These are phyloP conservation scores for Phytophthora citrophthora DNA, from an alignment of 352 stramenopile genomes.

Conservation along the genomic window DNA sequence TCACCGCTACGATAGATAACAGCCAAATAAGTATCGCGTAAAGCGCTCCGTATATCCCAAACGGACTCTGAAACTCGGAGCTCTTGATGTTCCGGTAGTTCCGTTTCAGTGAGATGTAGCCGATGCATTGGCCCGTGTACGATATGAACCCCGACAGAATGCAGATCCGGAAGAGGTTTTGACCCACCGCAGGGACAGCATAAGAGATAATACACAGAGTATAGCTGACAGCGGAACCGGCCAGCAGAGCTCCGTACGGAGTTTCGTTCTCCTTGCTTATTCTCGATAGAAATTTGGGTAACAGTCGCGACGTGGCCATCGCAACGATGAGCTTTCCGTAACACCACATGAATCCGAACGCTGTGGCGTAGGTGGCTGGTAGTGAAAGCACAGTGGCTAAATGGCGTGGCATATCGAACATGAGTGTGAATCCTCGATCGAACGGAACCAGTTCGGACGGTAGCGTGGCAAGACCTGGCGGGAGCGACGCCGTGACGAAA, in stretches of 20 bases:
- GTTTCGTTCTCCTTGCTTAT: slow-evolving; percentile 28
- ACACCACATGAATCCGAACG: slow-evolving; percentile 61
- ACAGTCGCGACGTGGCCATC: slow-evolving; percentile 53
- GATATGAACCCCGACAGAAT: slow-evolving; percentile 43
- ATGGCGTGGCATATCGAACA: slow-evolving; percentile 31
- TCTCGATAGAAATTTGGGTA: slow-evolving; percentile 36
- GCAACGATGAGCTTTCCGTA: slow-evolving; percentile 57
- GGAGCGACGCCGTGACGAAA: slow-evolving; percentile 42
- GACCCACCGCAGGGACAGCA: slow-evolving; percentile 18
- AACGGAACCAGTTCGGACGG: slow-evolving; percentile 34
- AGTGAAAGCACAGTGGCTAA: slow-evolving; percentile 45
- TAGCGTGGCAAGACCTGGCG: slow-evolving; percentile 31
- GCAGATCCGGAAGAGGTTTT: slow-evolving; percentile 40
- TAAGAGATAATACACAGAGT: slow-evolving; percentile 41
- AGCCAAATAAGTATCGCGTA: slow-evolving; percentile 41
- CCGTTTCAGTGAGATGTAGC: slow-evolving; percentile 44
- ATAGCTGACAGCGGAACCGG: slow-evolving; percentile 41
- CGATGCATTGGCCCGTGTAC: slow-evolving; percentile 48
- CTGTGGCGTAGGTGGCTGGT: slow-evolving; percentile 53
- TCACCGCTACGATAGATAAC: slow-evolving; percentile 27
- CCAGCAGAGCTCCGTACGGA: slow-evolving; percentile 26
- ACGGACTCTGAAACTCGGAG: slow-evolving; percentile 48
- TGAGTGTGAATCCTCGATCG: slow-evolving; percentile 38
- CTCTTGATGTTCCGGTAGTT: slow-evolving; percentile 52
- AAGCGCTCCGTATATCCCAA: slow-evolving; percentile 33